Base-by-base conservation (phyloP, 2,329 filamentous ascomycete genomes). In the Aureobasidium musti region DNA sequence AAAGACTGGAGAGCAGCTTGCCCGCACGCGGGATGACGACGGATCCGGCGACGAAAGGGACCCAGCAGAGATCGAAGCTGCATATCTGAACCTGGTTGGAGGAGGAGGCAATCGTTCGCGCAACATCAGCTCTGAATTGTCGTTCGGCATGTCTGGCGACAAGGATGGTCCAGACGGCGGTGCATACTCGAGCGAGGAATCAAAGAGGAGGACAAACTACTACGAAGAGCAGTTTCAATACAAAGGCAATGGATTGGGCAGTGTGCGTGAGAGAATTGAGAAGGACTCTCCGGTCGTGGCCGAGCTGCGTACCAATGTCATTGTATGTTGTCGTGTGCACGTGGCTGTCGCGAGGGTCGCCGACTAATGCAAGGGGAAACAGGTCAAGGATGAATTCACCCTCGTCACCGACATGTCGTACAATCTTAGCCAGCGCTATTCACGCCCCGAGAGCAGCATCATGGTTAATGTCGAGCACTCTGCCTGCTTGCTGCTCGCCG, bases 391-490 rank as follows among this genome's bases (percentile, higher is more conserved):
- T 74, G 89, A 93, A 72, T 89, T 87, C 73, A 87, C 85, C 10
- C 86, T 95, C 70, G 87, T 92, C 59, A 90, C 87, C 13, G 87
- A 90, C 72, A 82, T 96, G 21, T 89, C 90, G 3, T 85, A 88
- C 70, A 86, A 89, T 69, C 82, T 97, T 19, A 89, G 91, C 1
- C 83, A 86, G 68, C 86, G 91, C 54, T 97, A 92, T 74, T 87
- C 89, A 68, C 86, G 91, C 33, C 87, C 91, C 2, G 84, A 91
- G 66, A 86, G 87, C 2, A 90, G 87, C 10, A 87, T 96, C 67
- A 86, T 91, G 74, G 86, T 96, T 54, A 89, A 86, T 1, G 79
- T 96, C n/a, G 85, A 89, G 49, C 91, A 95, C 73, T 88, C 89
- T 30, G 84, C 86, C 17, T 91, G 89, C 73, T 85, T 97, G 71